Base-by-base conservation (phyloP, 495 filamentous ascomycete genomes). In the Corynascus novoguineensis region DNA sequence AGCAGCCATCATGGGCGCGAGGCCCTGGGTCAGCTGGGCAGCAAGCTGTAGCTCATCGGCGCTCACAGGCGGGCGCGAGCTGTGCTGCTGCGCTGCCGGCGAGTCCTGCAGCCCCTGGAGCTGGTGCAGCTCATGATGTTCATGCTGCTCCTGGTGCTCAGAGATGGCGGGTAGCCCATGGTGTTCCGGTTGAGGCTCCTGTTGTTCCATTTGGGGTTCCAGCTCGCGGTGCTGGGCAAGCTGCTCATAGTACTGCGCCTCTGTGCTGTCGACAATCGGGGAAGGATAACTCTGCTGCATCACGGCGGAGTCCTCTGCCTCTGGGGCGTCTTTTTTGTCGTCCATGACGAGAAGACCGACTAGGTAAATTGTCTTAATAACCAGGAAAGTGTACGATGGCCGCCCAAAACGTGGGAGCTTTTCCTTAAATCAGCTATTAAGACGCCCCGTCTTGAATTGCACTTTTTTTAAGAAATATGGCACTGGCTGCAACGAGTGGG, bases 31-130 rank as follows among this genome's bases (percentile, higher is more conserved):
- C 41, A 81, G 60, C 62, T 81, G 79, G 31, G 78, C 79, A 5
- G 78, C 75, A 3, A 82, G 66, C 52, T 77, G 77, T 22, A 80
- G 70, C 57, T 80, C 78, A 50, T 78, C 77, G 17, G 66, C 64
- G 54, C 68, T 75, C 25, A 75, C 63, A 2, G 65, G 60, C 4
- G 71, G 58, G 15, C 63, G 68, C 4, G 61, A 48, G 25, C 66
- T 59, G 29, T 70, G 64, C 27, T 70, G 70, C 37, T 62, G 65
- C 12, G 68, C 64, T 1, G 68, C 27, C 8, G 68, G 35, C 10
- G 67, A 47, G 12, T 70, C 70, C 27, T 63, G 64, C 9, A 67
- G 60, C 53, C 67, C 63, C 35, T 65, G 66, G 0, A 69, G 64
- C 21, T 69, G 55, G 22, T 66, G 53, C 24, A 64, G 56, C 42